Evolutionary conservation across 164 flowering plant species (phyloP), one percentile per base, ranked within the genome.

Genomic region (Nymphaea colorata): DNA sequence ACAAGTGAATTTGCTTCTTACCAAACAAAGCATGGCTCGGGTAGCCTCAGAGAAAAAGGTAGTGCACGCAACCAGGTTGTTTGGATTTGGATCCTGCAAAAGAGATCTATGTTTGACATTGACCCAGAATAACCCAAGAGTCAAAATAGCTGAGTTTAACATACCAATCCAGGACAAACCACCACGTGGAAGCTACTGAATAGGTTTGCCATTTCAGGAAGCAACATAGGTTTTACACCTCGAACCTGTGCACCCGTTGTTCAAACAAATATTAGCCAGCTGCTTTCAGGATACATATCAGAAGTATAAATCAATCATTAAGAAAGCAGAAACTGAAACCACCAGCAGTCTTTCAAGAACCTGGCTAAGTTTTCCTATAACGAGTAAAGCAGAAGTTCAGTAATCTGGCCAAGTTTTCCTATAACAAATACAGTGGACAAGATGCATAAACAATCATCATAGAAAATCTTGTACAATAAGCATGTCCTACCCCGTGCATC

Each of bases 1-100:
- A 25, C 36, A 25, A 25, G 68, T 69, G 71, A n/a, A 55, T 5
- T 45, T 45, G 10, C 10, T 45, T 25, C 86, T 78, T 87, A 95
- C 99, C 97, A 95, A 84, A 77, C 98, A 95, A 67, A 89, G 79
- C 98, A 95, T 90, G 65, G 98, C 86, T 12, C 84, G 78, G 43
- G 96, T 90, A 73, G 80, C 83, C 71, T 92, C 96, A 1, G 99
- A 95, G 71, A 78, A 87, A 66, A 90, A 95, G 12, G 96, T 89
- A 66, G 99, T 89, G 78, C 97, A 86, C 15, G 93, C 97, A 62
- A 92, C 96, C 73, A 95, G 79, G 76, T 95, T 95, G 76, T 92
- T 92, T 17, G 98, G 85, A 80, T 95, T 95, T 60, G 99, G 99
- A 80, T 95, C 99, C 99, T 95, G 80, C 43, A 87, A 74, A 25